Conservation (phyloP, 306 rosid species). For the Citrullus colocynthis region DNA sequence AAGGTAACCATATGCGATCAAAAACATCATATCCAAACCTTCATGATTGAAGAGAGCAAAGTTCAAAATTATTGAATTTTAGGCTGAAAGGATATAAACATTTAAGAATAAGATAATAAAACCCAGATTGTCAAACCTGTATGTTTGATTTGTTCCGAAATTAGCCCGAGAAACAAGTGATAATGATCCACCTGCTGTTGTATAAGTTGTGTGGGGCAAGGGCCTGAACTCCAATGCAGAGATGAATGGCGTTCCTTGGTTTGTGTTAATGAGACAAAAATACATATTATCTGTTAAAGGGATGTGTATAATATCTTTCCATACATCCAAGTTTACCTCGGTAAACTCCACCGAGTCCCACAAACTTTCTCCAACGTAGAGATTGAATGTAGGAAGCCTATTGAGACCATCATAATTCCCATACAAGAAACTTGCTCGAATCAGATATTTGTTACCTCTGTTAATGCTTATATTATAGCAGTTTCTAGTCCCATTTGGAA, state of each 20-base stretch:
- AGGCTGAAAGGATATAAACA: conserved; percentile 5
- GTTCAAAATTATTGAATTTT: neutral
- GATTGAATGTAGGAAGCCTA: conserved; percentile 5
- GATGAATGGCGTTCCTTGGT: conserved; percentile 8
- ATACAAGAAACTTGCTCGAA: conserved; percentile 24
- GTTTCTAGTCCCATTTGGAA: conserved; percentile 11
- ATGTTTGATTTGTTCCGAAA: neutral
- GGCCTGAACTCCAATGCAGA: conserved; percentile 17
- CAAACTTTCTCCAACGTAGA: neutral
- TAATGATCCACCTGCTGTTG: neutral
- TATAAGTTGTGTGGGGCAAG: neutral
- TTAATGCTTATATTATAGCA: conserved; percentile 22
- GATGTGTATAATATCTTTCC: conserved; percentile 13
- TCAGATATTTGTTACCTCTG: conserved; percentile 11
- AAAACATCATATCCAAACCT: neutral
- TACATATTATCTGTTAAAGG: neutral
- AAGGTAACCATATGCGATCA: neutral
- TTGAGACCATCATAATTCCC: conserved; percentile 24
- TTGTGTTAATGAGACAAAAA: conserved; percentile 7
- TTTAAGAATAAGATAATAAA: neutral
- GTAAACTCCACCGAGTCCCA: conserved; percentile 3
- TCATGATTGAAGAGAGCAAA: neutral
- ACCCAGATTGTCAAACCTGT: conserved; percentile 16
- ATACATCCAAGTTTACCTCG: conserved; percentile 10
- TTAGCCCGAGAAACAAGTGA: neutral